Conservation (phyloP, 345 rosid species). For the Gossypium bickii region DNA sequence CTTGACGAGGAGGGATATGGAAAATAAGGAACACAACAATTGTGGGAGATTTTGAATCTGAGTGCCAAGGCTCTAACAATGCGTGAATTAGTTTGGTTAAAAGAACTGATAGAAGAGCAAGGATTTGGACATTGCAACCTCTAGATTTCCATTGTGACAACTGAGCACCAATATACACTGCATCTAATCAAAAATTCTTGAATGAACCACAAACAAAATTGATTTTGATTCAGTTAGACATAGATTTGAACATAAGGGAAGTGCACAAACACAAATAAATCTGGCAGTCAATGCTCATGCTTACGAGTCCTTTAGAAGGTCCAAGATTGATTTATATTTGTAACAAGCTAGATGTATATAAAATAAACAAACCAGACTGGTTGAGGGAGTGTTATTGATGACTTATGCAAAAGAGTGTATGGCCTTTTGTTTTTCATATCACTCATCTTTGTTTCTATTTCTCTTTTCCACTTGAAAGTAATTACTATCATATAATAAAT, state of each 20-base stretch:
- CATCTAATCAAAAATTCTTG: neutral
- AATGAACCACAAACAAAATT: neutral
- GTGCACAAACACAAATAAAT: neutral
- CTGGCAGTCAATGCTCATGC: neutral
- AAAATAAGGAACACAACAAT: neutral
- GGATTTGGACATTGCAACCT: neutral
- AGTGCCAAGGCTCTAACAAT: neutral
- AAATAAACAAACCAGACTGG: neutral
- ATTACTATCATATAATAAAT: neutral
- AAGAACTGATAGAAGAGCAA: neutral
- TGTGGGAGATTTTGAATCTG: neutral
- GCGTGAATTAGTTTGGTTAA: neutral
- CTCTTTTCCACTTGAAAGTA: conserved; percentile 2
- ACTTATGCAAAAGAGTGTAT: neutral
- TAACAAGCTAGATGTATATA: neutral
- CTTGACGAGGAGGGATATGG: neutral
- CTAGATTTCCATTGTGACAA: neutral
- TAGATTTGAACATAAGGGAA: neutral
- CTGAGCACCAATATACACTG: neutral
- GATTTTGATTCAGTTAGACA: neutral
- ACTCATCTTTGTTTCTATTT: neutral
- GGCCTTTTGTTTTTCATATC: neutral
- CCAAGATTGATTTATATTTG: conserved; percentile 7
- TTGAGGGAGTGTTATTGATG: neutral
- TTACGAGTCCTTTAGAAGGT: neutral